phyloP scores from a whole-genome alignment of 208 protist genomes.

The Tritrichomonas musculus region DNA sequence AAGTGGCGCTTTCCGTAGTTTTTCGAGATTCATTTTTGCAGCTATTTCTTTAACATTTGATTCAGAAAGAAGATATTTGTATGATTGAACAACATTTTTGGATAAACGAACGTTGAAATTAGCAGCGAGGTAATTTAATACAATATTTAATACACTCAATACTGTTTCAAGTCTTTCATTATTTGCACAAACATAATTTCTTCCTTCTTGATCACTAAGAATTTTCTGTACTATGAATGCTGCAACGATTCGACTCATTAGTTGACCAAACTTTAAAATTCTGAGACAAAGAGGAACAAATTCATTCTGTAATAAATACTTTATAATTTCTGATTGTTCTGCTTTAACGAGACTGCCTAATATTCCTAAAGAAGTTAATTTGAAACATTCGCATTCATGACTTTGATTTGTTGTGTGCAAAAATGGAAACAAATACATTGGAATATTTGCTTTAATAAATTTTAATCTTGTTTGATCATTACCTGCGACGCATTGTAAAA shows the following conservation, averaged over 20 bases:
- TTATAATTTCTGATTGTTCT: constrained; percentile 76
- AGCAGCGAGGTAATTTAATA: background rate
- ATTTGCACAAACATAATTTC: constrained; percentile 88
- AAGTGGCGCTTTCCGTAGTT: background rate
- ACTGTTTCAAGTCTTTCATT: constrained; percentile 57
- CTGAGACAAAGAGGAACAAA: constrained; percentile 98
- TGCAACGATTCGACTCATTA: constrained; percentile 90
- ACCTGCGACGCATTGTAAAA: constrained; percentile 94
- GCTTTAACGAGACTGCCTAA: constrained; percentile 94
- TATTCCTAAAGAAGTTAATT: constrained; percentile 91
- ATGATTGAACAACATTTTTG: background rate
- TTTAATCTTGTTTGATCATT: constrained; percentile 82
- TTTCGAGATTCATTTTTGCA: background rate
- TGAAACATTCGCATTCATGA: constrained; percentile 86
- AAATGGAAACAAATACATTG: constrained; percentile 97
- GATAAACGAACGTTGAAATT: background rate
- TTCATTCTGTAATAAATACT: constrained; percentile 91
- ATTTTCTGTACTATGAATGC: constrained; percentile 99
- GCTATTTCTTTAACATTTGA: background rate
- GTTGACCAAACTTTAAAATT: constrained; percentile 84
- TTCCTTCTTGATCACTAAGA: constrained; percentile 83
- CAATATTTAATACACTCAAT: background rate
- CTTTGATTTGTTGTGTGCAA: constrained; percentile 80
- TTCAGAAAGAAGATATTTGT: background rate
- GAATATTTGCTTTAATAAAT: constrained; percentile 93